These are phyloP conservation scores for Cruciata laevipes DNA, from an alignment of 257 asterid genomes.

Conservation along the genomic window DNA sequence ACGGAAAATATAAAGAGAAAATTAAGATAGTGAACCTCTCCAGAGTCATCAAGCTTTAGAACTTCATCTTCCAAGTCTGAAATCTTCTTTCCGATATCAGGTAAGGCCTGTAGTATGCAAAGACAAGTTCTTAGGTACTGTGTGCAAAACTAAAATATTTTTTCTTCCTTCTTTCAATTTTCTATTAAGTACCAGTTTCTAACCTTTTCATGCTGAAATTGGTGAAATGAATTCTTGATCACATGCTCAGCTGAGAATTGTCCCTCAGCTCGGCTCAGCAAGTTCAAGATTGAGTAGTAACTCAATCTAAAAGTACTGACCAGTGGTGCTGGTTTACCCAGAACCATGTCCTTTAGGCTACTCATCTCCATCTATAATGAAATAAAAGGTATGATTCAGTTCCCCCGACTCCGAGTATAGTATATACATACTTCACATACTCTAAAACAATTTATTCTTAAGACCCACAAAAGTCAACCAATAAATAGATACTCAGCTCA, in stretches of 20 bases:
- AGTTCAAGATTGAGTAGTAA: constrained; percentile 86
- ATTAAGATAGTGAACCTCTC: constrained; percentile 51
- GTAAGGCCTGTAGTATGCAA: constrained; percentile 59
- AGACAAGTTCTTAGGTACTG: constrained; percentile 20
- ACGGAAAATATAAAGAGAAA: constrained; percentile 10
- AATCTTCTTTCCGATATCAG: constrained; percentile 77
- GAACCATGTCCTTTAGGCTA: constrained; percentile 87
- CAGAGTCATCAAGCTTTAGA: constrained; percentile 81
- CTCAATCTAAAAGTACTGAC: constrained; percentile 97
- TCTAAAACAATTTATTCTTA: not conserved
- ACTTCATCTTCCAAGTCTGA: constrained; percentile 87
- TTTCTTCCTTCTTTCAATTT: not conserved
- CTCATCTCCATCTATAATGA: constrained; percentile 85
- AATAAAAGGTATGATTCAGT: constrained; percentile 4
- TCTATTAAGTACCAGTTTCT: constrained; percentile 9
- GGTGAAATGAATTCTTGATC: constrained; percentile 85
- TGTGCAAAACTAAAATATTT: constrained; percentile 6
- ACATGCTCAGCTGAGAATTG: constrained; percentile 98
- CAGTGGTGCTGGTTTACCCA: constrained; percentile 98
- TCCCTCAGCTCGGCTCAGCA: constrained; percentile 98
- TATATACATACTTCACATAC: not conserved
- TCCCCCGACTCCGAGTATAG: not conserved
- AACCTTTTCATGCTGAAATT: constrained; percentile 97
- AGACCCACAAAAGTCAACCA: not conserved
- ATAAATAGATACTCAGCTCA: not conserved